Evolutionary conservation across 495 filamentous ascomycete species (phyloP).

Genomic region (Umbilicaria muhlenbergii): DNA sequence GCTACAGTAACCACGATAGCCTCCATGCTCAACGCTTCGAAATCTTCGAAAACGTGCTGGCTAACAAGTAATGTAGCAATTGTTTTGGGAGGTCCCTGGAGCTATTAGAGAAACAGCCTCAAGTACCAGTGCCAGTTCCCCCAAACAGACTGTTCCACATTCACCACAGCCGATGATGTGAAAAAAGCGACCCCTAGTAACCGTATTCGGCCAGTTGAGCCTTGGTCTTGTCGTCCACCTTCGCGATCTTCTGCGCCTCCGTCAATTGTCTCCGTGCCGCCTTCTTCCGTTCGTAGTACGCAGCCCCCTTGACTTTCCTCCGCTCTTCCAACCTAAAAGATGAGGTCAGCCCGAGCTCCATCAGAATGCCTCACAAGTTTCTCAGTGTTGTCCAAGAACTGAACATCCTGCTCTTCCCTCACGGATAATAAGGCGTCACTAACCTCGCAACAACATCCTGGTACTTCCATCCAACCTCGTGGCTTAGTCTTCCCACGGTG

Average conservation of each 20-base stretch:
- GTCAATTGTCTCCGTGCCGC: slow-evolving; percentile 69
- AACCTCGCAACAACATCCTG: slow-evolving; percentile 95
- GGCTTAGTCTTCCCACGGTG: slow-evolving; percentile 90
- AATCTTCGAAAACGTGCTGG: too few relatives aligned
- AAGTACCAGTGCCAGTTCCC: background rate
- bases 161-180: background rate
- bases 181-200: slow-evolving; percentile 36
- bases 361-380: background rate
- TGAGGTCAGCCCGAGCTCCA: too few relatives aligned
- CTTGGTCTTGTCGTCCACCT: slow-evolving; percentile 61
- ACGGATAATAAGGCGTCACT: slow-evolving; percentile 21
- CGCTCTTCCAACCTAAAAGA: slow-evolving; percentile 79
- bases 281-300: slow-evolving; percentile 99
- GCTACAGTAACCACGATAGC: too few relatives aligned
- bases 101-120: too few relatives aligned
- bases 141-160: background rate
- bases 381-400: background rate
- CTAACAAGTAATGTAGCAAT: too few relatives aligned
- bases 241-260: slow-evolving; percentile 83
- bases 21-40: too few relatives aligned
- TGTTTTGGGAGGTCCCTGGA: too few relatives aligned
- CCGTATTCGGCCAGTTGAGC: slow-evolving; percentile 54
- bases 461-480: slow-evolving; percentile 99
- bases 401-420: background rate
- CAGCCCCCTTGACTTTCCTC: slow-evolving; percentile 95